A percentile compares a stretch with the other conserved stretches of the same genome.
Evolutionary conservation across 257 asterid species (phyloP).

Genomic region (Linderniella brevidens): DNA sequence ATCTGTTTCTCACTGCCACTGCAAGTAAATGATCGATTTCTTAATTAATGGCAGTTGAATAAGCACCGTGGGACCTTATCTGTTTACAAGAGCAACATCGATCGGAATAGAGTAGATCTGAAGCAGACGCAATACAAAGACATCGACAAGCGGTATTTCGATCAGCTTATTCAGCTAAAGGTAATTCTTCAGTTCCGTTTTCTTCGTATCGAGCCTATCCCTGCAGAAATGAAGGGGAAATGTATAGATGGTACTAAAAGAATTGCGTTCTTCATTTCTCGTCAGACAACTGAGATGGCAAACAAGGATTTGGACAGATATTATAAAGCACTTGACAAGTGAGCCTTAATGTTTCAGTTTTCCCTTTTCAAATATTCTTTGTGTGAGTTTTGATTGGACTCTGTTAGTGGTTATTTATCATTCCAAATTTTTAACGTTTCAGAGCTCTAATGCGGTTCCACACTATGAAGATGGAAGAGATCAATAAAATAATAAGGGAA

Average conservation of each 20-base stretch:
- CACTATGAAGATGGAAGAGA: conserved; percentile 97
- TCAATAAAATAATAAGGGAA: conserved; percentile 91
- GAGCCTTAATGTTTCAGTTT: conserved; percentile 20
- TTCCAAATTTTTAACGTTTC: conserved; percentile 9
- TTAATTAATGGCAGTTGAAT: conserved; percentile 51
- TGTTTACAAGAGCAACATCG: conserved; percentile 75
- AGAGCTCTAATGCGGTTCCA: conserved; percentile 99
- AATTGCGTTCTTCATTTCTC: conserved; percentile 11
- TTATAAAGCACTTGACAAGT: conserved; percentile 92
- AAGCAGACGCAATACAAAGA: conserved; percentile 90
- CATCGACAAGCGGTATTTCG: conserved; percentile 90
- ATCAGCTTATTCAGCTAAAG: conserved; percentile 92
- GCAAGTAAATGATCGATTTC: neutral
- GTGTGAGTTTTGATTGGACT: neutral
- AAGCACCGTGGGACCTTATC: conserved; percentile 58
- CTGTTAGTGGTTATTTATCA: neutral
- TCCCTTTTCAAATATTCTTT: conserved; percentile 2
- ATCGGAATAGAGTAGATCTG: conserved; percentile 59
- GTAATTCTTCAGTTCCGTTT: conserved; percentile 18
- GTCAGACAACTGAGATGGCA: conserved; percentile 98
- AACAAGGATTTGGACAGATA: conserved; percentile 96
- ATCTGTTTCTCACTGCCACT: neutral
- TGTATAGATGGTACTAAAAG: neutral
- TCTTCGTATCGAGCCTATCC: neutral
- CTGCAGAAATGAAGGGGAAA: neutral